Base-by-base conservation (phyloP, 2,329 filamentous ascomycete genomes). In the Beauveria pseudobassiana region DNA sequence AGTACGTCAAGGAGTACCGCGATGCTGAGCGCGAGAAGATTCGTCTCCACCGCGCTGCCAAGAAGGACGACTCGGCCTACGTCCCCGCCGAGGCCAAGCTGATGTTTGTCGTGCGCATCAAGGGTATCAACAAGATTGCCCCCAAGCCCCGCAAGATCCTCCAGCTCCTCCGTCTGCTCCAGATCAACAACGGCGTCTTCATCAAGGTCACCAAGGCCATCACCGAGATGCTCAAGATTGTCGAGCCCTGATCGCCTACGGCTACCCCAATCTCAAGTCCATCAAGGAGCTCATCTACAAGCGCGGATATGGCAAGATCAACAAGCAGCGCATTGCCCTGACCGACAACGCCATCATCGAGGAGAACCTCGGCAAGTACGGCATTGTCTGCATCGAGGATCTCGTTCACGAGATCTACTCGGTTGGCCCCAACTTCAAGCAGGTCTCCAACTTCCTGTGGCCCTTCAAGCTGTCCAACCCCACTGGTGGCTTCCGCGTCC, bases 91-190 rank as follows among this genome's bases (percentile, higher is more conserved):
- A 99, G 87, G 82, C 90, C 77, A 97, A 96, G 83, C 85, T 99
- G 75, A 92, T 93, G 83, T 99, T 99, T 79, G 87, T 99, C 73
- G 83, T 98, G 80, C 93, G 95, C 79, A 99, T 99, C 87, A 99
- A 99, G 91, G 95, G 93, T 96, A 98, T 99, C 92, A 98, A 98
- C 91, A 99, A 99, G 90, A 98, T 99, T 74, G 88, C 96, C 77
- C 95, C 95, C 73, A 98, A 99, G 90, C 96, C 96, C 81, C 93
- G 95, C 86, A 99, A 99, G 89, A 98, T 96, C 76, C 88, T 99
- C 73, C 95, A 99, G 84, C 91, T 99, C 65, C 93, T 99, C 78
- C 93, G 95, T 85, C 91, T 99, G 69, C 89, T 99, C 74, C 95
- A 99, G 86, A 99, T 99, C 90, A 99, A 99, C 91, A 98, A 96